Percentiles rank a stretch among this genome's conserved stretches.
These are phyloP conservation scores for Phytophthora chlamydospora DNA, from an alignment of 352 stramenopile species.

Conservation along the genomic window DNA sequence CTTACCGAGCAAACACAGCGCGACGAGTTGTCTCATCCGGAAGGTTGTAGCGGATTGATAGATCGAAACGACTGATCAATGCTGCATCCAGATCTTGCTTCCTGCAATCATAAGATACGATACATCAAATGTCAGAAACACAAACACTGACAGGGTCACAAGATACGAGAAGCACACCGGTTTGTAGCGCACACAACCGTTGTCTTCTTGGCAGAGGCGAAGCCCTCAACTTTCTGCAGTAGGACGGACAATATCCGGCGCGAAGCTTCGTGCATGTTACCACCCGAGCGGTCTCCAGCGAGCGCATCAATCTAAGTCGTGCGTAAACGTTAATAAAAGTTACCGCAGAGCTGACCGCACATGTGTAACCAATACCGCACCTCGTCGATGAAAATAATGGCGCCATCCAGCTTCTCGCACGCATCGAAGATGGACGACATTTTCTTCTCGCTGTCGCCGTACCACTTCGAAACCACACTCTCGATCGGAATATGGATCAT, in stretches of 20 bases:
- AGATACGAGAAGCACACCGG: conserved; percentile 39
- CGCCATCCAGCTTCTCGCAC: conserved; percentile 91
- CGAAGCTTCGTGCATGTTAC: conserved; percentile 93
- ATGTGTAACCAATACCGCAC: conserved; percentile 34
- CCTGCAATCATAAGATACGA: conserved; percentile 35
- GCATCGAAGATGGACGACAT: conserved; percentile 95
- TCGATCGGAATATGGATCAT: conserved; percentile 95
- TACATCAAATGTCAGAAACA: neutral
- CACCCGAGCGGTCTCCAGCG: conserved; percentile 85
- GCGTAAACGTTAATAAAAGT: conserved; percentile 2
- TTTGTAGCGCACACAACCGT: conserved; percentile 94
- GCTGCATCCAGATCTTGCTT: conserved; percentile 94
- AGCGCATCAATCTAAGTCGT: conserved; percentile 86
- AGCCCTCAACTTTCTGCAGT: conserved; percentile 93
- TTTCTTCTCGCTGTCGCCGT: conserved; percentile 95
- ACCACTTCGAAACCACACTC: conserved; percentile 95
- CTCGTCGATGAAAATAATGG: conserved; percentile 96
- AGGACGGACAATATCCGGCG: conserved; percentile 92
- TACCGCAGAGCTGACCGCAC: neutral
- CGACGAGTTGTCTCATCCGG: conserved; percentile 82
- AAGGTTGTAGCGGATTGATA: conserved; percentile 93
- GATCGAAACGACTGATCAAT: conserved; percentile 93
- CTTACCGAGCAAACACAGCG: conserved; percentile 89
- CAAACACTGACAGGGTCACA: neutral
- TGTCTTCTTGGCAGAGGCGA: conserved; percentile 92